A percentile compares a stretch with the other conserved stretches of the same genome.
Evolutionary conservation across 169 alveolate species (phyloP).

Genomic region (Neospora caninum): DNA sequence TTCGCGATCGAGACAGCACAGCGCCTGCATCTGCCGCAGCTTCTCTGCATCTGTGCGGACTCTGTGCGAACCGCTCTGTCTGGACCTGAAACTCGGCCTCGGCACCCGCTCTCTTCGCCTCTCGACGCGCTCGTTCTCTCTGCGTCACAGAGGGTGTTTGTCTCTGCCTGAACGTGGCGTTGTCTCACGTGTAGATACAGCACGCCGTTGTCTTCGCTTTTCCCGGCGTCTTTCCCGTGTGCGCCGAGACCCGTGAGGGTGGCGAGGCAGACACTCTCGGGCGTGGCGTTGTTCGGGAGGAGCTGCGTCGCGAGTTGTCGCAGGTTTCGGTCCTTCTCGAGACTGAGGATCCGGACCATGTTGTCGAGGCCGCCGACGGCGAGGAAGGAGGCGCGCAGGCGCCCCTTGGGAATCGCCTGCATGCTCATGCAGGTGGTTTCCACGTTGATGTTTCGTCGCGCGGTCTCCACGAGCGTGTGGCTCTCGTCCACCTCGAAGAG

Average conservation of each 20-base stretch:
- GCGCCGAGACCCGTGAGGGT: slow-evolving; percentile 68
- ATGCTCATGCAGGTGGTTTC: slow-evolving; percentile 89
- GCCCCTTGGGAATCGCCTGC: slow-evolving; percentile 91
- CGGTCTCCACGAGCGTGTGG: slow-evolving; percentile 87
- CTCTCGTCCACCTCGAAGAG: slow-evolving; percentile 93
- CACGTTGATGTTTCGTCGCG: slow-evolving; percentile 79
- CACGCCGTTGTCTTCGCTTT: background rate
- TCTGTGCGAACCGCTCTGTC: too few species aligned
- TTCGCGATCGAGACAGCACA: too few species aligned
- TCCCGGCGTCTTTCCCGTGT: background rate
- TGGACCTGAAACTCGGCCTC: too few species aligned
- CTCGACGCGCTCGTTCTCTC: too few species aligned
- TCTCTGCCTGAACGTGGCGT: background rate
- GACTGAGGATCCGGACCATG: slow-evolving; percentile 91
- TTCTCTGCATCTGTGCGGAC: too few species aligned
- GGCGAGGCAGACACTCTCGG: slow-evolving; percentile 83
- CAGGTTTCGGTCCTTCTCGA: slow-evolving; percentile 93
- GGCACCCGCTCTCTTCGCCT: too few species aligned
- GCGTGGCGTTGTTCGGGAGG: slow-evolving; percentile 88
- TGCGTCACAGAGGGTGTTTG: too few species aligned
- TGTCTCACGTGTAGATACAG: slow-evolving; percentile 20
- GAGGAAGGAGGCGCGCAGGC: slow-evolving; percentile 90
- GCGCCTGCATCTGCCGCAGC: too few species aligned
- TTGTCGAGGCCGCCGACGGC: slow-evolving; percentile 96
- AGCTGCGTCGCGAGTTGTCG: slow-evolving; percentile 90